A percentile compares a stretch with the other conserved stretches of the same genome.
Evolutionary conservation across 2,329 filamentous ascomycete genomes (phyloP).

Genomic region (Escovopsis sp.): DNA sequence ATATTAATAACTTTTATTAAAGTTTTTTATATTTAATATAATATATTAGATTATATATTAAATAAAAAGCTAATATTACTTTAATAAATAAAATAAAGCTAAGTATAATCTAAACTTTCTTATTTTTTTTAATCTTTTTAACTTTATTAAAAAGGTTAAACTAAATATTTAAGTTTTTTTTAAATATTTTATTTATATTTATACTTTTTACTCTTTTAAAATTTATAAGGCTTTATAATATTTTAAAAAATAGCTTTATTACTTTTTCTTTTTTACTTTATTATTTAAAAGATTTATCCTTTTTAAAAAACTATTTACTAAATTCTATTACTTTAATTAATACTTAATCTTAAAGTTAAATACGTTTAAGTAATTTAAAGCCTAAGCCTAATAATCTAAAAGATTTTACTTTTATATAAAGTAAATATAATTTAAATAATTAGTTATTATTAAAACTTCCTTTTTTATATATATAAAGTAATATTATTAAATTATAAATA

Average conservation of each 20-base stretch:
- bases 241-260: background rate
- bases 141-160: background rate
- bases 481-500: background rate
- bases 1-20: no score
- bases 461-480: background rate
- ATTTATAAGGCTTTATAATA: background rate
- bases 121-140: background rate
- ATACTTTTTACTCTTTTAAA: background rate
- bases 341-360: background rate
- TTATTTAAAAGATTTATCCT: background rate
- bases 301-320: background rate
- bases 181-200: no score
- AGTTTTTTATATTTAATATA: no score
- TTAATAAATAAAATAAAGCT: background rate
- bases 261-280: background rate
- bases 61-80: background rate
- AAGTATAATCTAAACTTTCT: background rate
- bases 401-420: no score
- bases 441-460: background rate
- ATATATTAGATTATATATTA: no score
- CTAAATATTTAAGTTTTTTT: background rate
- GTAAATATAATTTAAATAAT: background rate
- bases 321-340: background rate
- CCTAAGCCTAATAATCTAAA: background rate
- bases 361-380: background rate